Evolutionary conservation across 1,139 yeast species (phyloP).

Genomic region (Taphrina confusa): DNA sequence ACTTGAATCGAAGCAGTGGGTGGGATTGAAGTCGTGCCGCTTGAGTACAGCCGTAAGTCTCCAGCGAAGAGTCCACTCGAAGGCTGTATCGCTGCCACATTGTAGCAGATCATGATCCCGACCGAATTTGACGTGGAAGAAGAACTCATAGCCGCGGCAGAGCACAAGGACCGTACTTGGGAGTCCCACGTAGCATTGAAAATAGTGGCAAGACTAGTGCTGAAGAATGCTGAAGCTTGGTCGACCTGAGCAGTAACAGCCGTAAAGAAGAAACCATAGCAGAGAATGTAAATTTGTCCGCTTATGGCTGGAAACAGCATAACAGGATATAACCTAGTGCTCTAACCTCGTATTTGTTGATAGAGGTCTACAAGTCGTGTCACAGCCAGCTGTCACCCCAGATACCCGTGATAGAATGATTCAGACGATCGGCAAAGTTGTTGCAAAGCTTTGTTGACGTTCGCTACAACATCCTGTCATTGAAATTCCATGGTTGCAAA

Average conservation of each 20-base stretch:
- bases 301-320: no score
- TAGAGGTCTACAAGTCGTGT: no score
- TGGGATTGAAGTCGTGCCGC: not conserved
- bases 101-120: conserved; percentile 24
- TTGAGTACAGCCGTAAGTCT: conserved; percentile 18
- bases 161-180: conserved; percentile 2
- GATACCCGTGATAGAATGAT: no score
- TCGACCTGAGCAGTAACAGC: not conserved
- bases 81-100: conserved; percentile 13
- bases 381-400: no score
- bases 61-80: conserved; percentile 25
- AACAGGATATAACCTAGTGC: no score
- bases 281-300: no score
- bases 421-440: no score
- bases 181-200: conserved; percentile 15
- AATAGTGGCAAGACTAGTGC: not conserved
- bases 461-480: no score
- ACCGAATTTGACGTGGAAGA: conserved; percentile 4
- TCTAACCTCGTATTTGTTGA: no score
- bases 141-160: not conserved
- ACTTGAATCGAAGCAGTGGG: not conserved
- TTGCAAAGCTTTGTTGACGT: no score
- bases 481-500: no score
- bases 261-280: not conserved
- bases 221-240: conserved; percentile 6